phyloP scores from a whole-genome alignment of 148 eudicot genomes.

The Tetragonia tetragonoides region DNA sequence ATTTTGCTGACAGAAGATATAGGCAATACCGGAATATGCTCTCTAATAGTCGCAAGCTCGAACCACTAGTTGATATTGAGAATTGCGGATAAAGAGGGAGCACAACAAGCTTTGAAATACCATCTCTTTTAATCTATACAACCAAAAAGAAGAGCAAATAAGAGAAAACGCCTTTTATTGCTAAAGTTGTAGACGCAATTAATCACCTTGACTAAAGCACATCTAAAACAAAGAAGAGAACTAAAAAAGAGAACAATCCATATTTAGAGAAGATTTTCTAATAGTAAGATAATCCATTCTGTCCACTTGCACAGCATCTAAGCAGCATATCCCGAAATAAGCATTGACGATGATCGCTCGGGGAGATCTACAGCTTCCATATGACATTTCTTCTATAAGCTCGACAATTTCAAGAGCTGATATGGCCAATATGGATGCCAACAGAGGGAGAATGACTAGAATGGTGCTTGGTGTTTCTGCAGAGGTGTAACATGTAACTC shows the following conservation, averaged over 20 bases:
- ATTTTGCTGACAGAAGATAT: not conserved
- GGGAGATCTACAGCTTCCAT: not conserved
- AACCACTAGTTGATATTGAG: slow-evolving; percentile 97
- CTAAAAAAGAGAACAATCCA: not conserved
- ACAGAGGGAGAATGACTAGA: not conserved
- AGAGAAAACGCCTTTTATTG: slow-evolving; percentile 1
- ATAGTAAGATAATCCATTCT: not conserved
- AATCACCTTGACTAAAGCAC: slow-evolving; percentile 1
- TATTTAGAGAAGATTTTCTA: not conserved
- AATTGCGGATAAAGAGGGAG: slow-evolving; percentile 98
- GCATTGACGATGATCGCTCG: not conserved
- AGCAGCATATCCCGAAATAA: not conserved
- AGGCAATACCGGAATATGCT: slow-evolving; percentile 75
- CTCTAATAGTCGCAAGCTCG: slow-evolving; percentile 92
- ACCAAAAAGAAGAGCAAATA: slow-evolving; percentile 12
- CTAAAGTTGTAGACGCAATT: not conserved
- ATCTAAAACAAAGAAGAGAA: not conserved
- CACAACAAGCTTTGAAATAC: slow-evolving; percentile 89
- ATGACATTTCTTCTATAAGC: not conserved
- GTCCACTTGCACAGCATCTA: not conserved
- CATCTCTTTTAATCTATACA: slow-evolving; percentile 75
- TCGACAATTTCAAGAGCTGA: not conserved
- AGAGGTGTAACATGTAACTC: not conserved
- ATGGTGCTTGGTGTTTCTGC: not conserved
- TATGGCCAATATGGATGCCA: not conserved